phyloP scores from a whole-genome alignment of 1,139 yeast genomes.

The Debaryomycetaceae sp. region DNA sequence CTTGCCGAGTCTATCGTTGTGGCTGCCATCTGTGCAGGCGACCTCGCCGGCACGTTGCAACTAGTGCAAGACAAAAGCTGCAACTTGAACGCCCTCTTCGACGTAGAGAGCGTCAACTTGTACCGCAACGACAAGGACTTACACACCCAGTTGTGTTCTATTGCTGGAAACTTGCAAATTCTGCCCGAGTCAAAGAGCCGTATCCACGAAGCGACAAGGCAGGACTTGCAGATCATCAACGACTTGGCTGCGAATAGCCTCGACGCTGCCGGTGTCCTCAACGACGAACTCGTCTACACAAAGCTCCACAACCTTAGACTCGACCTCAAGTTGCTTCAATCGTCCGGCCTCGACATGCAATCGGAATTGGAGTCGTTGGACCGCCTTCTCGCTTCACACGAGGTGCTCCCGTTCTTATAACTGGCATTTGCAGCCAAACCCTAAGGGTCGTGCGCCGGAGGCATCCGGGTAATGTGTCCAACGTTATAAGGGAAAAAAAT shows the following conservation, averaged over 20 bases:
- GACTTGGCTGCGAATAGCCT: too few relatives aligned
- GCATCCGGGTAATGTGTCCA: constrained; percentile 6
- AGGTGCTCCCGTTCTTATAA: too few relatives aligned
- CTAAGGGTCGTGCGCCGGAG: not conserved
- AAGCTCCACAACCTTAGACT: constrained; percentile 9
- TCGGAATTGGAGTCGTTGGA: too few relatives aligned
- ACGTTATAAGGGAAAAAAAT: too few relatives aligned
- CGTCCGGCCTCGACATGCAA: too few relatives aligned
- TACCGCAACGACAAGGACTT: constrained; percentile 21
- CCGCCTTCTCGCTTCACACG: too few relatives aligned
- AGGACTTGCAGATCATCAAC: constrained; percentile 2
- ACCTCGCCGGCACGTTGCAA: not conserved
- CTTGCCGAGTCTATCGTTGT: constrained; percentile 2
- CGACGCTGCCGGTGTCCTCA: too few relatives aligned
- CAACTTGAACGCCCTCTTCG: constrained; percentile 19
- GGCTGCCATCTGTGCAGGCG: not conserved
- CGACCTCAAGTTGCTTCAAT: constrained; percentile 4
- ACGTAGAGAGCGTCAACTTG: constrained; percentile 28
- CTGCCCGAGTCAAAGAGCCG: not conserved
- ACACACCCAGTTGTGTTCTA: constrained; percentile 5
- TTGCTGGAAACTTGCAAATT: constrained; percentile 7
- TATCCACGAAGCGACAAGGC: not conserved
- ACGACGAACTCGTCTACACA: constrained; percentile 13
- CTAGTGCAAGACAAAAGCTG: constrained; percentile 1
- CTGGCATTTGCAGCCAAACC: constrained; percentile 3